Evolutionary conservation across 768 basidiomycete genomes (phyloP).

Genomic region (Amanita rimosa): DNA sequence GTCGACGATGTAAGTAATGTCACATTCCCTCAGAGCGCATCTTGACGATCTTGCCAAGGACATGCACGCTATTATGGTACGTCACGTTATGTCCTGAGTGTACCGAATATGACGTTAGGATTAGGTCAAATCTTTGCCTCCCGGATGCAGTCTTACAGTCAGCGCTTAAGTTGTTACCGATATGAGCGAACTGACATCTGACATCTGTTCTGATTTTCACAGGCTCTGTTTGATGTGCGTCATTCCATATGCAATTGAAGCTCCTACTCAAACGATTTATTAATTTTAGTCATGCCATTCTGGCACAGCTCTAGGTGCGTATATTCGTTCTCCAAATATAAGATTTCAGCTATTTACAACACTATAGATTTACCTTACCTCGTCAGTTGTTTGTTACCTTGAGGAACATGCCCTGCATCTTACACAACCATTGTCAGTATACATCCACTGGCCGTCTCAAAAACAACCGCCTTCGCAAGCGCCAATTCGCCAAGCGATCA

Average conservation of each 20-base stretch:
- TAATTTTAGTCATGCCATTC: conserved; percentile 36
- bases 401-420: neutral
- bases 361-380: conserved; percentile 17
- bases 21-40: too few species aligned
- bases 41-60: conserved; percentile 18
- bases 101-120: neutral
- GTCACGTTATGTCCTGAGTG: neutral
- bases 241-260: too few species aligned
- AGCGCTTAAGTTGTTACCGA: conserved; percentile 8
- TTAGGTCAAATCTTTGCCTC: conserved; percentile 32
- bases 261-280: neutral
- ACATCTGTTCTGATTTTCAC: too few species aligned
- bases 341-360: neutral
- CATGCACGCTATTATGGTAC: conserved; percentile 39
- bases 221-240: conserved; percentile 41
- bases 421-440: conserved; percentile 26
- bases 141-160: conserved; percentile 43
- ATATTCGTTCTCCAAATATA: neutral
- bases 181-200: too few species aligned
- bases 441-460: conserved; percentile 41
- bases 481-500: conserved; percentile 16
- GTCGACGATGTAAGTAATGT: conserved; percentile 15
- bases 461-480: conserved; percentile 18
- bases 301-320: conserved; percentile 28
- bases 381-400: neutral